Evolutionary conservation across 129 eudicot species (phyloP).

Genomic region (Calendula officinalis): DNA sequence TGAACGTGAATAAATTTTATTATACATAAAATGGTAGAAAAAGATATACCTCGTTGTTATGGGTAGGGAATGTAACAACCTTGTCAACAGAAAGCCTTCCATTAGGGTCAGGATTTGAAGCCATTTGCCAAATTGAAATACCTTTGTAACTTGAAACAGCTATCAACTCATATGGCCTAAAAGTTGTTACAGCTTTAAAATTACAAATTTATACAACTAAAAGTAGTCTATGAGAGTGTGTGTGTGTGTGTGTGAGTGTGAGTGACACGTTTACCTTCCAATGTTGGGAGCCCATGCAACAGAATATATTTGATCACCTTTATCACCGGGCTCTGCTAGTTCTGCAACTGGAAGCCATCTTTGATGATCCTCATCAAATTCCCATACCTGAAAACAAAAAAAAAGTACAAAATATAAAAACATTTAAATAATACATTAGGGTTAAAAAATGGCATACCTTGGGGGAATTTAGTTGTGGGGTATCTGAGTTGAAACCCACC

Average conservation of each 20-base stretch:
- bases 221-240: conserved; percentile 3
- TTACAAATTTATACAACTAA: not conserved
- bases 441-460: conserved; percentile 47
- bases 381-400: conserved; percentile 70
- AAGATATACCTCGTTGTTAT: conserved; percentile 53
- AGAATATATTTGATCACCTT: conserved; percentile 58
- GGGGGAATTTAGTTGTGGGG: conserved; percentile 65
- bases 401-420: too few species aligned
- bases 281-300: conserved; percentile 95
- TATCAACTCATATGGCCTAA: conserved; percentile 83
- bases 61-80: conserved; percentile 62
- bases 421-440: not conserved
- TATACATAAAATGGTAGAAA: not conserved
- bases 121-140: conserved; percentile 84
- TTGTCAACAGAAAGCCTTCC: conserved; percentile 82
- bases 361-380: conserved; percentile 94
- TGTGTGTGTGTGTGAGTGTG: too few species aligned
- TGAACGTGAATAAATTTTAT: too few species aligned
- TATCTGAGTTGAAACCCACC: conserved; percentile 69
- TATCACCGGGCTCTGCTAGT: conserved; percentile 66
- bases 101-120: conserved; percentile 60
- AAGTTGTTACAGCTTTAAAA: conserved; percentile 7
- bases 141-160: conserved; percentile 84
- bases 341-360: conserved; percentile 99
- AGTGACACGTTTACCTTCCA: conserved; percentile 56